Conservation (phyloP, 306 rosid species). For the Abrus pulchellus region DNA sequence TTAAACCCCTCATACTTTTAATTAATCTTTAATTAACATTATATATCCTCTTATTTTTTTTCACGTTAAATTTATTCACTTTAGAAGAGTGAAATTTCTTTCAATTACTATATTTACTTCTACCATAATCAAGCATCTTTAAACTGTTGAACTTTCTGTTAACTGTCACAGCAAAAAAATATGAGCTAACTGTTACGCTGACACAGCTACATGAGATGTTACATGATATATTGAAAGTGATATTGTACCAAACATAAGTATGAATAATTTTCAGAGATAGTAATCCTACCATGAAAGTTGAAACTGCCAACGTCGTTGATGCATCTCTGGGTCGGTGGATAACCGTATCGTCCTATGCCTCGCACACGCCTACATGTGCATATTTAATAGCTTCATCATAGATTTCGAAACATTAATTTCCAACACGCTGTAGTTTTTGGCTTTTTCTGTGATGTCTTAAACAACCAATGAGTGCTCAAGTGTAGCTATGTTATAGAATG, state of each 20-base stretch:
- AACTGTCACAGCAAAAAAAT: constrained; percentile 31
- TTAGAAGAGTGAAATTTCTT: neutral
- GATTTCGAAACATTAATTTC: constrained; percentile 17
- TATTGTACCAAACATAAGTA: constrained; percentile 41
- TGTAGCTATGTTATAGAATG: constrained; percentile 34
- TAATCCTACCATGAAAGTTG: constrained; percentile 36
- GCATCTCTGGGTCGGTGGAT: constrained; percentile 33
- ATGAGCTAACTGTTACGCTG: constrained; percentile 36
- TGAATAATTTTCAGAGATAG: constrained; percentile 33
- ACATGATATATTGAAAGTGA: constrained; percentile 46
- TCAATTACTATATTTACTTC: neutral
- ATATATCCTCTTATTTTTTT: too few relatives aligned
- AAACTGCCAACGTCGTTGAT: constrained; percentile 22
- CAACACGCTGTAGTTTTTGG: constrained; percentile 21
- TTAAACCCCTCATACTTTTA: too few relatives aligned
- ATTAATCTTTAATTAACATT: too few relatives aligned
- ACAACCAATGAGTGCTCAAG: constrained; percentile 10
- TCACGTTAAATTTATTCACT: neutral
- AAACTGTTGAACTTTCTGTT: constrained; percentile 24
- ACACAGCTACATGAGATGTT: constrained; percentile 39
- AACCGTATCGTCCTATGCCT: constrained; percentile 41
- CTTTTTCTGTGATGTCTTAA: constrained; percentile 27
- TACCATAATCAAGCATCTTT: neutral
- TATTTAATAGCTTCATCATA: constrained; percentile 20
- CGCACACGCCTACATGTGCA: constrained; percentile 51